Percentiles rank a stretch among this genome's conserved stretches.
phyloP scores from a whole-genome alignment of 2,329 filamentous ascomycete genomes.

The Didymellaceae sp. region DNA sequence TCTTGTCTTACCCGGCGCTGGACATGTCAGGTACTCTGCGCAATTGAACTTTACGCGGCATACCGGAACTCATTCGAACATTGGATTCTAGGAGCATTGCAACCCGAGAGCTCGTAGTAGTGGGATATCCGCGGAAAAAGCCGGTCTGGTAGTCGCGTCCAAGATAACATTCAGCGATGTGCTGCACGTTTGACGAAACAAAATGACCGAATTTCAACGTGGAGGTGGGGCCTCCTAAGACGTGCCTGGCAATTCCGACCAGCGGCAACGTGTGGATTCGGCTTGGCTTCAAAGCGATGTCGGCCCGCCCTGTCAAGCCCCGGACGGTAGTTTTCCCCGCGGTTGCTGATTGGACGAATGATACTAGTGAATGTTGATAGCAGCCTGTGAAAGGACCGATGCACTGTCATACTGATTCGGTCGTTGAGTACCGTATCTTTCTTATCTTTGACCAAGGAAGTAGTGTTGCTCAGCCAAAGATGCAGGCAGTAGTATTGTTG shows the following conservation, averaged over 20 bases:
- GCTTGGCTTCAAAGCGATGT: constrained; percentile 7
- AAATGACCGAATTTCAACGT: constrained; percentile 5
- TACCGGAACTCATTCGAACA: no score
- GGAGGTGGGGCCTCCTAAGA: background rate
- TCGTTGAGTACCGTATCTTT: constrained; percentile 15
- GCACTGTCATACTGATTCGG: background rate
- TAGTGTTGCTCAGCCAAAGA: background rate
- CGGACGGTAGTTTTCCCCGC: constrained; percentile 3
- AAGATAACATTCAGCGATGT: constrained; percentile 5
- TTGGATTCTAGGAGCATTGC: no score
- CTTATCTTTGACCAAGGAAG: constrained; percentile 11
- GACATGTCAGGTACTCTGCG: no score
- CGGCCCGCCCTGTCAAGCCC: constrained; percentile 9
- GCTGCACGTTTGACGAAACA: constrained; percentile 8
- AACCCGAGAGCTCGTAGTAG: no score
- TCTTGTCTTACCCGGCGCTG: no score
- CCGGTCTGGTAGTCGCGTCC: background rate
- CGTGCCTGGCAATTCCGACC: constrained; percentile 3
- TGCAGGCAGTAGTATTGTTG: background rate
- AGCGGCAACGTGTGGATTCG: background rate
- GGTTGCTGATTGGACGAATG: constrained; percentile 6
- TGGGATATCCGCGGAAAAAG: background rate
- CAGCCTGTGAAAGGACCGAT: constrained; percentile 2
- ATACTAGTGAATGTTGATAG: background rate
- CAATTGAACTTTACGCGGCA: no score